phyloP scores from a whole-genome alignment of 805 yeast genomes.

The Kodamaea hsintzibuensis region DNA sequence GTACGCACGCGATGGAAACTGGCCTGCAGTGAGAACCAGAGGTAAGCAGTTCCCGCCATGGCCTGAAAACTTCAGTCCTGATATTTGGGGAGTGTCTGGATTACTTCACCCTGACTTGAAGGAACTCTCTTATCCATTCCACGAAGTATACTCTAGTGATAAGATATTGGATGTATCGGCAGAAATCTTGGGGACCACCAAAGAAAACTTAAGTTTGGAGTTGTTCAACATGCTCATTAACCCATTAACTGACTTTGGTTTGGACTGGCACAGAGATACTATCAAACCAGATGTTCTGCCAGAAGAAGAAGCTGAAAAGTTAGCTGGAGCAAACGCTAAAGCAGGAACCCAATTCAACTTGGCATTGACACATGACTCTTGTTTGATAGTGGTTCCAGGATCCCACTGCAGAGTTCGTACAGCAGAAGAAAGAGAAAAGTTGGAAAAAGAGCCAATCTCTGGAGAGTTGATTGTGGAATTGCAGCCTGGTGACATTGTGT shows the following conservation, averaged over 20 bases:
- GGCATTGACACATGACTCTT: conserved; percentile 47
- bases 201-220: conserved; percentile 44
- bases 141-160: conserved; percentile 40
- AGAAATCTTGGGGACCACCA: conserved; percentile 44
- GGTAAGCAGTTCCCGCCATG: conserved; percentile 62
- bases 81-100: conserved; percentile 54
- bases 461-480: conserved; percentile 44
- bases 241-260: conserved; percentile 52
- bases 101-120: conserved; percentile 48
- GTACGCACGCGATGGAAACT: conserved; percentile 46
- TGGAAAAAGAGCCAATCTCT: conserved; percentile 37
- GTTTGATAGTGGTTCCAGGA: conserved; percentile 50
- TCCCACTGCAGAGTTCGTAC: conserved; percentile 49
- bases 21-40: conserved; percentile 50
- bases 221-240: conserved; percentile 53
- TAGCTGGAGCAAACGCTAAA: conserved; percentile 37
- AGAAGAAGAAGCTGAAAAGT: conserved; percentile 44
- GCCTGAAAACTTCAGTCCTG: conserved; percentile 51
- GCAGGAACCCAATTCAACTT: conserved; percentile 54
- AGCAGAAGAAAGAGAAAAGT: conserved; percentile 42
- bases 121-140: conserved; percentile 37
- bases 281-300: conserved; percentile 47
- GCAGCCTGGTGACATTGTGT: conserved; percentile 51
- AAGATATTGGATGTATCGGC: conserved; percentile 40
- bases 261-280: conserved; percentile 55